Base-by-base conservation (phyloP, 2,329 filamentous ascomycete species). In the Colletotrichum lupini region DNA sequence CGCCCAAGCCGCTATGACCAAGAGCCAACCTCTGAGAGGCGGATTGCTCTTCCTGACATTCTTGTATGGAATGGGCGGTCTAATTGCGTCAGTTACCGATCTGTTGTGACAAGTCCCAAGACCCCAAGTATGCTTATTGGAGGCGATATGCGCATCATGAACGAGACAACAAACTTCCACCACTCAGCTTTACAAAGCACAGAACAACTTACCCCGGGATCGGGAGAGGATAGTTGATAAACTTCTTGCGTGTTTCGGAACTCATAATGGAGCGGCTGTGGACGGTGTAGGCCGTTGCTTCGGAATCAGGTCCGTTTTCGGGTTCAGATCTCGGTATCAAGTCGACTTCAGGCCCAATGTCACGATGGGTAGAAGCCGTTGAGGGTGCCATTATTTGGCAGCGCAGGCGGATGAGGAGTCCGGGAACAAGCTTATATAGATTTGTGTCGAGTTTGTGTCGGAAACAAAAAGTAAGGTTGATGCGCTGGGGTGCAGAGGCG, bases 1-100 rank as follows among this genome's bases (percentile, higher is more conserved):
- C 90, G 91, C 77, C 53, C 84, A 86, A 59, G 88, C 87, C 37
- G 88, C 86, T 64, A 88, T 83, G 58, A 87, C 83, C 71, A 93
- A 80, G 12, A 87, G 77, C 19, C 84, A 81, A 30, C 91, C 91
- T 56, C 88, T 86, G 69, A 93, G 82, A 9, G 89, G 86, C 3
- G 91, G 90, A 76, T 92, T 91, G 9, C 85, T 83, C 61, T 85
- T 84, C 12, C 83, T 80, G 46, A 85, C 84, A 78, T 86, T 83
- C 59, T 84, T 79, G 77, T 87, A 89, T 1, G 85, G 85, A 14
- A 82, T 76, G 22, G 81, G 74, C 6, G 83, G 82, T 42, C 82
- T 84, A 67, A 28, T 35, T 19, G n/a, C 16, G 32, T 28, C 56
- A 55, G 73, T 76, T 24, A 72, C 53, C 62, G 4, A 57, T 22